These are phyloP conservation scores for Backusella psychrophila DNA, from an alignment of 192 early-diverging fungal species.

Conservation along the genomic window DNA sequence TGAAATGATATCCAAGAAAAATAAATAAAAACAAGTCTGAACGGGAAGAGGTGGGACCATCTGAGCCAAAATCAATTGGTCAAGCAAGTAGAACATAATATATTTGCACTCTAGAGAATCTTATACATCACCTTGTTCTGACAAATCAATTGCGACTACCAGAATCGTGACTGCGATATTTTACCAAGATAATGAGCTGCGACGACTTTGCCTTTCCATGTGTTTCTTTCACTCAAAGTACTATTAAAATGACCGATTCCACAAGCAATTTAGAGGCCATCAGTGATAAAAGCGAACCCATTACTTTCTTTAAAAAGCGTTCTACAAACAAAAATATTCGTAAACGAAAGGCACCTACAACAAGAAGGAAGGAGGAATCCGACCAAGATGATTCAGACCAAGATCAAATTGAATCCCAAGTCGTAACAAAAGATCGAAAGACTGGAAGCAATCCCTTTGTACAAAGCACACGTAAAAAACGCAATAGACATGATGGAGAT, in stretches of 20 bases:
- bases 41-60: too few relatives aligned
- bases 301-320: conserved; percentile 60
- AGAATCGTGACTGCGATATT: background rate
- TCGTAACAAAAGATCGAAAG: conserved; percentile 41
- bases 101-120: background rate
- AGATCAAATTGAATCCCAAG: conserved; percentile 24
- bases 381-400: conserved; percentile 35
- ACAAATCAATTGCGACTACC: too few relatives aligned
- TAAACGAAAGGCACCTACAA: conserved; percentile 44
- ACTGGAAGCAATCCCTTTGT: conserved; percentile 35
- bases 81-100: too few relatives aligned
- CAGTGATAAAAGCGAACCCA: conserved; percentile 19
- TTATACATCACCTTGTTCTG: background rate
- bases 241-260: background rate
- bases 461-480: conserved; percentile 44
- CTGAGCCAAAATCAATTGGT: too few relatives aligned
- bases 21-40: too few relatives aligned
- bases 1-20: too few relatives aligned
- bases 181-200: background rate
- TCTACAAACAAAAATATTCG: conserved; percentile 47
- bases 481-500: conserved; percentile 22
- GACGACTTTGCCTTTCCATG: background rate
- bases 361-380: conserved; percentile 20
- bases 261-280: background rate
- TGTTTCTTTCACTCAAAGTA: background rate